Percentiles rank a stretch among this genome's conserved stretches.
These are phyloP conservation scores for Saposhnikovia divaricata DNA, from an alignment of 129 eudicot species.

Conservation along the genomic window DNA sequence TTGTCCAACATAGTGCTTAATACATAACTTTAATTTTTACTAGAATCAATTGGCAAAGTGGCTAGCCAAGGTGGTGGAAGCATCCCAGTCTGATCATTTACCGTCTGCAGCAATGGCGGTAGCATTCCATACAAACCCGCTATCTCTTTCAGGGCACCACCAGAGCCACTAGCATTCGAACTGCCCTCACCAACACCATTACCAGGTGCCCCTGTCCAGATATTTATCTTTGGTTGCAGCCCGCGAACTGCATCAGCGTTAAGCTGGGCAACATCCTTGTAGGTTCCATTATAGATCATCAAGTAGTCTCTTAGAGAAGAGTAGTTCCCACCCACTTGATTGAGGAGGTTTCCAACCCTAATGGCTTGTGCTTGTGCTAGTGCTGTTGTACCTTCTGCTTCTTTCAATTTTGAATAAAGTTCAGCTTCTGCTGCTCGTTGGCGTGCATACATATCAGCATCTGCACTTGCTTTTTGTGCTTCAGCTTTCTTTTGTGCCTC, in stretches of 20 bases:
- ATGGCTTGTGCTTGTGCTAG: constrained; percentile 29
- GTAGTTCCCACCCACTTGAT: constrained; percentile 23
- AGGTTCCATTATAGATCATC: constrained; percentile 29
- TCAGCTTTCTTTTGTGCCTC: constrained; percentile 17
- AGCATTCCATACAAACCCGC: constrained; percentile 10
- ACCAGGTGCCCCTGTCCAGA: constrained; percentile 23
- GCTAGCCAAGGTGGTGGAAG: constrained; percentile 7
- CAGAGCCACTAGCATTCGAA: not conserved
- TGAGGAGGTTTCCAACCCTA: constrained; percentile 20
- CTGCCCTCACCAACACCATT: not conserved
- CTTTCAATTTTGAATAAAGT: constrained; percentile 26
- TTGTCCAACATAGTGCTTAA: not conserved
- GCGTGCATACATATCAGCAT: constrained; percentile 17
- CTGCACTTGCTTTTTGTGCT: constrained; percentile 25
- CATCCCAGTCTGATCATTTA: constrained; percentile 10
- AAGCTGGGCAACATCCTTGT: constrained; percentile 28
- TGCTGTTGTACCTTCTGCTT: constrained; percentile 26
- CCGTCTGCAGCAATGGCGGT: constrained; percentile 4
- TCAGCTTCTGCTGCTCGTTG: constrained; percentile 27
- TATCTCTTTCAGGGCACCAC: constrained; percentile 5
- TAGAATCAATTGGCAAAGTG: not conserved
- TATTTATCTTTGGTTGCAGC: constrained; percentile 31
- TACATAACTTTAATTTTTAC: not conserved
- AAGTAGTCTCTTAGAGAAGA: constrained; percentile 23
- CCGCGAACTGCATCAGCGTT: constrained; percentile 32